A percentile compares a stretch with the other conserved stretches of the same genome.
These are phyloP conservation scores for Suhomyces bribrorum DNA, from an alignment of 1,139 yeast genomes.

Conservation along the genomic window DNA sequence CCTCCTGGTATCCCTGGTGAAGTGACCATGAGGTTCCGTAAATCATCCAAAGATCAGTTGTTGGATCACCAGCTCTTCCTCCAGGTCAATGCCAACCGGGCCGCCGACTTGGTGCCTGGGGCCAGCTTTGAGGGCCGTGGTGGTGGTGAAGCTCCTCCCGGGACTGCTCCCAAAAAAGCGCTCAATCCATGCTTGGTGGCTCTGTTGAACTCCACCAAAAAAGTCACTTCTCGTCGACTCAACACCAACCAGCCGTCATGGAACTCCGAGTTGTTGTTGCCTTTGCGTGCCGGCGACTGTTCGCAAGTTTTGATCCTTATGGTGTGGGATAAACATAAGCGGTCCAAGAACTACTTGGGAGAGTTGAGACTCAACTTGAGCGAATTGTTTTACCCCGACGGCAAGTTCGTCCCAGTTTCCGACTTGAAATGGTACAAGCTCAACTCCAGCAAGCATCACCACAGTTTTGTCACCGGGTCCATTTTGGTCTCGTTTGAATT, in stretches of 20 bases:
- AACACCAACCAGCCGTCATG: slow-evolving; percentile 47
- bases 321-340: slow-evolving; percentile 49
- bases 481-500: slow-evolving; percentile 53
- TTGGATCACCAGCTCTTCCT: slow-evolving; percentile 22
- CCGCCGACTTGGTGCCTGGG: slow-evolving; percentile 38
- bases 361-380: slow-evolving; percentile 51
- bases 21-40: slow-evolving; percentile 8
- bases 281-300: slow-evolving; percentile 30
- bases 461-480: slow-evolving; percentile 59
- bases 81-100: slow-evolving; percentile 39
- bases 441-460: slow-evolving; percentile 46
- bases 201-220: slow-evolving; percentile 32
- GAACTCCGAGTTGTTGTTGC: slow-evolving; percentile 41
- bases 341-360: slow-evolving; percentile 55
- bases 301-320: slow-evolving; percentile 36
- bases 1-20: not conserved
- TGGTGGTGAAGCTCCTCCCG: not conserved
- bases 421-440: slow-evolving; percentile 54
- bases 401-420: slow-evolving; percentile 22
- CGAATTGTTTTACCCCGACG: slow-evolving; percentile 38
- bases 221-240: slow-evolving; percentile 36
- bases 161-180: slow-evolving; percentile 16
- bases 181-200: slow-evolving; percentile 42
- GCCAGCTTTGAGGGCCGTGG: not conserved
- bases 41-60: not conserved